Evolutionary conservation across 1,284 basidiomycete genomes (phyloP), one percentile per base, ranked within the genome.

Genomic region (Pterulicium gracile): DNA sequence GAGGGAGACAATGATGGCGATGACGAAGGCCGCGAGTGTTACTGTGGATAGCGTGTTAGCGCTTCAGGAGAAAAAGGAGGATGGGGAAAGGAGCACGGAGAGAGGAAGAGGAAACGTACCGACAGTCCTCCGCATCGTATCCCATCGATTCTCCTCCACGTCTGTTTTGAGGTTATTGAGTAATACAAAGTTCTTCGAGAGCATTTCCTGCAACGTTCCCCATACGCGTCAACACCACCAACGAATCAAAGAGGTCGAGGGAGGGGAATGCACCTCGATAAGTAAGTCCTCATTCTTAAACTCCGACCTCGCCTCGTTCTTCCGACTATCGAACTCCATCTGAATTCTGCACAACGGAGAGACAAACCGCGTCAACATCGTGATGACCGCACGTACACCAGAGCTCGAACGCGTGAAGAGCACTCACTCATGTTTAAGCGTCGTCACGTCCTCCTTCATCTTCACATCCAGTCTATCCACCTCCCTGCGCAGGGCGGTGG

Each of bases 301-400:
- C 49, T 96, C 92, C 12, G 83, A 76, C 59, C 84, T 88, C n/a
- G 85, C 79, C 61, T 98, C 96, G 54, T 87, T 88, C 68, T 95
- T 98, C 49, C 94, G 75, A 52, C 82, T 92, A 60, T 96, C 93
- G 55, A 98, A 75, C 49, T 98, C 95, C 75, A 98, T 91, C 62
- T 98, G 92, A 49, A 95, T 88, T 57, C 88, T 89, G 50, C 4
- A 46, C 36, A n/a, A n/a, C n/a, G n/a, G n/a, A n/a, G n/a, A 49
- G 43, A 43, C 14, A 34, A 44, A 20, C 50, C 39, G 35, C 32
- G 45, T n/a, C 43, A 39, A 2, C n/a, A n/a, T n/a, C n/a, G n/a
- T n/a, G n/a, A n/a, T n/a, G 41, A 47, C 24, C 34, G 3, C 47
- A 32, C 43, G 24, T 40, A n/a, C 14, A 45, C 39, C n/a, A 10